A percentile compares a stretch with the other conserved stretches of the same genome.
These are phyloP conservation scores for Trichothecium roseum DNA, from an alignment of 2,329 filamentous ascomycete genomes.

Conservation along the genomic window DNA sequence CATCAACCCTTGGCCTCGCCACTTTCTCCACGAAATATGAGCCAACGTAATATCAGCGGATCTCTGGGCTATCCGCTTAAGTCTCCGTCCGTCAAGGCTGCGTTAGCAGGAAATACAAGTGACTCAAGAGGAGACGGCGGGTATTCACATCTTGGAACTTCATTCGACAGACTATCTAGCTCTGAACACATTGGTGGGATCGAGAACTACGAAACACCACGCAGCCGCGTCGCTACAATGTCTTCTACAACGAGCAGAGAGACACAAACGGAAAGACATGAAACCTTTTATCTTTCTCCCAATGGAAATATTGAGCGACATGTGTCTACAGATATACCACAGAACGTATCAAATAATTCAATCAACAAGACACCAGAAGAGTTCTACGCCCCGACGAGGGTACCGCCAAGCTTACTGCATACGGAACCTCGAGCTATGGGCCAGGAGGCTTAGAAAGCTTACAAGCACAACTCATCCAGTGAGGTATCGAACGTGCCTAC, in stretches of 20 bases:
- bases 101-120: too few relatives aligned
- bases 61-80: too few relatives aligned
- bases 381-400: constrained; percentile 14
- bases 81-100: too few relatives aligned
- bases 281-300: constrained; percentile 2
- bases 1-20: too few relatives aligned
- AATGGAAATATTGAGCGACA: constrained; percentile 2
- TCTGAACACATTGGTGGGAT: too few relatives aligned
- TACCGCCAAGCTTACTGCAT: constrained; percentile 6
- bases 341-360: background rate
- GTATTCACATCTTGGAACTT: too few relatives aligned
- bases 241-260: background rate
- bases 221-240: too few relatives aligned
- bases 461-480: background rate
- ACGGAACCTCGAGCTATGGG: background rate
- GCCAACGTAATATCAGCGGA: too few relatives aligned
- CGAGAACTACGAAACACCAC: too few relatives aligned
- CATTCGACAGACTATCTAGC: too few relatives aligned
- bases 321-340: background rate
- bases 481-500: background rate
- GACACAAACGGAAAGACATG: background rate
- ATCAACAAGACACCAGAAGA: constrained; percentile 9
- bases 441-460: constrained; percentile 2
- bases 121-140: too few relatives aligned
- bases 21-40: too few relatives aligned